A percentile compares a stretch with the other conserved stretches of the same genome.
Conservation (phyloP, 1,139 yeast species). For the Blastobotrys apis region DNA sequence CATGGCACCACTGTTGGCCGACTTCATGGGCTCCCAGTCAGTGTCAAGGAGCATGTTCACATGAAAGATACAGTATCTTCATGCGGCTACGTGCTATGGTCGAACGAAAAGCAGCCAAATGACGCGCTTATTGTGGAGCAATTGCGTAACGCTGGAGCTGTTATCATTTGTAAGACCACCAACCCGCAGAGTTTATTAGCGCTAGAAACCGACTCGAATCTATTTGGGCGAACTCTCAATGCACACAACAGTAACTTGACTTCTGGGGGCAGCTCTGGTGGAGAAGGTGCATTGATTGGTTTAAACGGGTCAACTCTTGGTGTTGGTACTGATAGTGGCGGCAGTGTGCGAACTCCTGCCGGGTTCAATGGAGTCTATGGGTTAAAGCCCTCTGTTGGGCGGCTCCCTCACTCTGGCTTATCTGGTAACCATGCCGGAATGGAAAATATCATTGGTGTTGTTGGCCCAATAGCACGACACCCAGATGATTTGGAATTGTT, state of each 20-base stretch:
- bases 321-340: constrained; percentile 58
- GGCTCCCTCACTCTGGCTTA: constrained; percentile 2
- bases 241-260: constrained; percentile 43
- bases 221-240: constrained; percentile 41
- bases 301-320: constrained; percentile 46
- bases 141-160: constrained; percentile 47
- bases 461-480: not conserved
- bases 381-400: constrained; percentile 41
- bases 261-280: constrained; percentile 60
- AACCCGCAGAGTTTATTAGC: constrained; percentile 57
- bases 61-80: constrained; percentile 42
- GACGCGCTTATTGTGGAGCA: constrained; percentile 19
- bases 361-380: constrained; percentile 49
- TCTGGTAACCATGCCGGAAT: constrained; percentile 1
- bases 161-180: constrained; percentile 52
- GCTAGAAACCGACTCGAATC: constrained; percentile 39
- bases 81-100: constrained; percentile 40
- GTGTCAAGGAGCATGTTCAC: constrained; percentile 68
- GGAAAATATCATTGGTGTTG: constrained; percentile 2
- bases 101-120: not conserved
- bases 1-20: constrained; percentile 67
- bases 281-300: constrained; percentile 52
- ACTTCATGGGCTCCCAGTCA: constrained; percentile 73
- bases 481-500: not conserved
- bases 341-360: constrained; percentile 51